Evolutionary conservation across 2,329 filamentous ascomycete genomes (phyloP), one percentile per base, ranked within the genome.

Genomic region (Thielaviopsis populi): DNA sequence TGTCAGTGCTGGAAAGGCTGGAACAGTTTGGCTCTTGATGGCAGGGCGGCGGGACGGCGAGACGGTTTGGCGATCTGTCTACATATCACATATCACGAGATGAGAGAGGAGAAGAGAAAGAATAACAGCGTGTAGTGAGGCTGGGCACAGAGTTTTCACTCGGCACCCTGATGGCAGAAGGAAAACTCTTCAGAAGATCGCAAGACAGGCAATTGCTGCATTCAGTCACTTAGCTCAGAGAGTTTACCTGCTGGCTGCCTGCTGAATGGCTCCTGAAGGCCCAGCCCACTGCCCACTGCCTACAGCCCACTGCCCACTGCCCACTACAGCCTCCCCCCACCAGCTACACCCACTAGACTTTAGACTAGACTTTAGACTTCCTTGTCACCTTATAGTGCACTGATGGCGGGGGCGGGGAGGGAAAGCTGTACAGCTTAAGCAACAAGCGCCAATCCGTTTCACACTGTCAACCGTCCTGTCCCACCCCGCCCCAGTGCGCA

Each of bases 371-470:
- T n/a, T n/a, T n/a, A 19, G 22, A 15, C 17, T 3, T 22, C 46
- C 24, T 19, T 24, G 24, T 19, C n/a, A 17, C 19, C 10, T 6
- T 22, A 54, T 17, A 62, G 48, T 62, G 61, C 33, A 37, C 48
- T 54, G 53, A 65, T 65, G 58, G 63, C 59, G 63, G 63, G 63
- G 63, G 63, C 59, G 63, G 63, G 59, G 63, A 65, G 61, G 19
- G 40, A 19, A 11, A 15, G 30, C 22, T 24, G 10, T 8, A 4
- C 8, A 37, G 33, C 33, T 37, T 8, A 37, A 37, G 33, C 33
- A 37, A 4, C 33, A 8, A 3, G 30, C 30, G 3, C 33, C 33
- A 37, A 10, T 37, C 33, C 33, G 7, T 8, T 37, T 10, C 33
- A 37, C 33, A 37, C 33, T 8, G 8, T 37, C 30, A 33, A 33